Evolutionary conservation across 805 yeast species (phyloP).

Genomic region (Schwanniomyces yamadae): DNA sequence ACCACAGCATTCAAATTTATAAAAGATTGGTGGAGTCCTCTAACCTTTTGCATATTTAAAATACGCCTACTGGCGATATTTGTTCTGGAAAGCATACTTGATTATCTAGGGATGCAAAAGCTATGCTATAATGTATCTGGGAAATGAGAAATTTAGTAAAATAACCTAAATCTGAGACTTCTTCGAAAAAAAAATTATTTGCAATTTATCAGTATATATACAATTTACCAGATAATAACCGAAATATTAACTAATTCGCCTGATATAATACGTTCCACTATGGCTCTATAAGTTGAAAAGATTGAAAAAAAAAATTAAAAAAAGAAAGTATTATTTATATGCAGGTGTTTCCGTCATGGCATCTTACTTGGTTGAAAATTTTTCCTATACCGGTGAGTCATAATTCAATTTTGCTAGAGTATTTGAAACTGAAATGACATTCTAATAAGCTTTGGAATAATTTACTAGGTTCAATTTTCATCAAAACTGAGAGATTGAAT

Average conservation of each 20-base stretch:
- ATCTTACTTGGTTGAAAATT: not conserved
- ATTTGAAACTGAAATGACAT: too few species aligned
- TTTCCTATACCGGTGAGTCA: not conserved
- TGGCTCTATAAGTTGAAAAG: not conserved
- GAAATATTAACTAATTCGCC: too few species aligned
- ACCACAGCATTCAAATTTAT: constrained; percentile 13
- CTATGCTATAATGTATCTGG: not conserved
- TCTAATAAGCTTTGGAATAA: too few species aligned
- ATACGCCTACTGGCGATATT: not conserved
- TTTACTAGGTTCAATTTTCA: too few species aligned
- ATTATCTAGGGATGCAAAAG: not conserved
- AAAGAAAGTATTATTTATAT: not conserved
- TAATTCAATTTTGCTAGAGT: too few species aligned
- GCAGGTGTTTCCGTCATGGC: not conserved
- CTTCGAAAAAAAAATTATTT: too few species aligned
- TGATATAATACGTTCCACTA: too few species aligned
- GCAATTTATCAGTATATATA: not conserved
- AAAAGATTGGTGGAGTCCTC: constrained; percentile 2
- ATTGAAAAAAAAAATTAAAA: not conserved
- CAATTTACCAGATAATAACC: not conserved
- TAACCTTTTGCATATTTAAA: not conserved
- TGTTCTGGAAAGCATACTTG: constrained; percentile 2
- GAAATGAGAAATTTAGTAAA: too few species aligned
- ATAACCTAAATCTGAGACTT: too few species aligned
- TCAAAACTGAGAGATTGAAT: too few species aligned